phyloP scores from a whole-genome alignment of 169 alveolate species.

The Perkinsus marinus region DNA sequence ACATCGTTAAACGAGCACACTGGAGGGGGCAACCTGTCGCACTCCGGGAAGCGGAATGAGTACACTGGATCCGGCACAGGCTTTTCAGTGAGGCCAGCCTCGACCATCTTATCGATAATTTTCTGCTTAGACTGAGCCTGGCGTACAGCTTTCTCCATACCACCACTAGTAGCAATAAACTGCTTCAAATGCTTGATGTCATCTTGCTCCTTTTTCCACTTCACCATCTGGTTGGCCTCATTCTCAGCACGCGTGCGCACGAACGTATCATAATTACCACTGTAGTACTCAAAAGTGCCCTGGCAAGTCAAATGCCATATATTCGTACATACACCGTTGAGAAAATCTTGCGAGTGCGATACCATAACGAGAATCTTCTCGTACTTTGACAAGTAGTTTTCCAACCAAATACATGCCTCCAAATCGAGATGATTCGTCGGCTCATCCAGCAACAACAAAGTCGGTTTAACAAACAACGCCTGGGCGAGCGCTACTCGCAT shows the following conservation, averaged over 20 bases:
- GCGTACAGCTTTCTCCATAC: background rate
- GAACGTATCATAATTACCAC: constrained; percentile 80
- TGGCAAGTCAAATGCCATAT: constrained; percentile 75
- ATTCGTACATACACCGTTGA: constrained; percentile 81
- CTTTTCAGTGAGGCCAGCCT: constrained; percentile 71
- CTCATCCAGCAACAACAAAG: constrained; percentile 68
- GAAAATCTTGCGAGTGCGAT: constrained; percentile 89
- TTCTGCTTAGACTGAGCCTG: constrained; percentile 76
- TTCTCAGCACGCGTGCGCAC: constrained; percentile 74
- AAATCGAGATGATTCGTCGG: constrained; percentile 85
- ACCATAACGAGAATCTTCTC: constrained; percentile 81
- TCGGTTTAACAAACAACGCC: constrained; percentile 76
- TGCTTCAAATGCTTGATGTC: constrained; percentile 76
- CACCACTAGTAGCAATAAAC: constrained; percentile 79
- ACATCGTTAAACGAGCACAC: constrained; percentile 57
- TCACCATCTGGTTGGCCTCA: constrained; percentile 58
- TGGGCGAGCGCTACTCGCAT: constrained; percentile 72
- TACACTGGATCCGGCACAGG: constrained; percentile 74
- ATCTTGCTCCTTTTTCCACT: constrained; percentile 68
- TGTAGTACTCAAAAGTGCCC: constrained; percentile 56
- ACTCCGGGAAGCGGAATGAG: constrained; percentile 59
- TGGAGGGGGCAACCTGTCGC: constrained; percentile 69
- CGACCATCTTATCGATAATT: constrained; percentile 65
- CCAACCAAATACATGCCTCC: constrained; percentile 81
- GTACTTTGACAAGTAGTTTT: constrained; percentile 72